Base-by-base conservation (phyloP, 1,284 basidiomycete species). In the Lignosus rhinocerotis region DNA sequence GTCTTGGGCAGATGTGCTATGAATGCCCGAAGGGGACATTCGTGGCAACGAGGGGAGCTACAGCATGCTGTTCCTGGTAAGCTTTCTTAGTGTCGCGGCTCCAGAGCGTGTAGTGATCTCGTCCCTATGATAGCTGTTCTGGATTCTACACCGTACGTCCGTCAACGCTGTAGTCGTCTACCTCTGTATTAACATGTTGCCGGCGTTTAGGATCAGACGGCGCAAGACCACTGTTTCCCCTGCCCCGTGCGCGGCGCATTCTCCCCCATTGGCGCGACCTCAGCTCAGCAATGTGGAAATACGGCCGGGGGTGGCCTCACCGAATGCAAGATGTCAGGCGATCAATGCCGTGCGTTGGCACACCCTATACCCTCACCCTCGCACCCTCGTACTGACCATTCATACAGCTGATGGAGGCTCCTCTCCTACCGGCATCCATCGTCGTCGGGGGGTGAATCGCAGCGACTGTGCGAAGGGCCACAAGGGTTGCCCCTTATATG, bases 11-110 rank as follows among this genome's bases (percentile, higher is more conserved):
- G 53, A 49, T 53, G 56, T 61, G 60, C 30, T 34, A 44, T 31
- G 60, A 60, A 47, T 69, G 68, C 49, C 66, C 67, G 2, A 48
- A 36, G 25, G 66, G 68, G 11, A 62, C 64, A 48, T 69, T 68
- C 57, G 64, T 57, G 34, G 44, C 53, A 12, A 36, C 56, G 1
- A 39, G 48, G 25, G 68, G 68, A 7, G 66, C 67, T 5, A 68
- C 66, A n/a, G 34, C 58, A 17, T 69, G 67, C 45, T 69, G 67
- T 51, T 42, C 38, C 14, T 69, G 67, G 65, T 68, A 42, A 52
- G 65, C 45, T 3, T 4, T 19, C 2, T 33, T 48, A 6, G 12
- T 2, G 17, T 6, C 1, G 25, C 14, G 5, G 14, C 31, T 1
- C 10, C 14, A 14, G n/a, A 19, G 11, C 16, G 21, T 17, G 11